Base-by-base conservation (phyloP, 345 rosid genomes). In the Geranium brycei region DNA sequence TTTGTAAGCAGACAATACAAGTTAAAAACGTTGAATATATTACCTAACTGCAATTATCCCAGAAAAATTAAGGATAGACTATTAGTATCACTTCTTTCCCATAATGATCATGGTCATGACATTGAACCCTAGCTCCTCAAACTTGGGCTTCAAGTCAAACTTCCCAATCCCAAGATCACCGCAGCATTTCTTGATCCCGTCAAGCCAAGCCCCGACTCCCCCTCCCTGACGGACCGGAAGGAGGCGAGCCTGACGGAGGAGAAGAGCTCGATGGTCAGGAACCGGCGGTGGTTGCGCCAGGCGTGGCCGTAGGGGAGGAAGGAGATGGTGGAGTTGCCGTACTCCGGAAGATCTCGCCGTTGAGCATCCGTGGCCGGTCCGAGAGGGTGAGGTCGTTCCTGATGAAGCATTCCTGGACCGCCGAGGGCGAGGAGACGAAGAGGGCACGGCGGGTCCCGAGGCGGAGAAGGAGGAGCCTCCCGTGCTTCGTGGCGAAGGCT, bases 201-300 rank as follows among this genome's bases (percentile, higher is more conserved):
- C 35, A 23, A 78, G 62, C 17, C 79, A 68, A 31, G 67, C 72
- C 47, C 30, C 64, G 67, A 80, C 72, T 83, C 87, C 12, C 82
- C 79, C 57, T 67, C 59, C 47, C 86, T 68, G 32, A 74, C 63
- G 19, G 64, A 19, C 8, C 17, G 1, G 23, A 77, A 76, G 10
- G 0, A 31, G 51, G 64, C 74, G 4, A 81, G 75, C 19, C 81
- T 73, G 51, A 55, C 63, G 0, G 76, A 17, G 0, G 86, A 77
- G 65, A 85, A 74, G 62, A 85, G 68, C 51, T 81, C 81, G 0
- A 73, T 28, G 31, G 79, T 63, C 38, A 78, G 62, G 30, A 80
- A 72, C 60, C 82, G 81, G 57, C 87, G 85, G 5, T 79, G 83
- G 70, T 85, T 85, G 63, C 87, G 79, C 90, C 90, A 82, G 51